Conservation (phyloP, 441 rosid genomes). For the Omphalea diandra region DNA sequence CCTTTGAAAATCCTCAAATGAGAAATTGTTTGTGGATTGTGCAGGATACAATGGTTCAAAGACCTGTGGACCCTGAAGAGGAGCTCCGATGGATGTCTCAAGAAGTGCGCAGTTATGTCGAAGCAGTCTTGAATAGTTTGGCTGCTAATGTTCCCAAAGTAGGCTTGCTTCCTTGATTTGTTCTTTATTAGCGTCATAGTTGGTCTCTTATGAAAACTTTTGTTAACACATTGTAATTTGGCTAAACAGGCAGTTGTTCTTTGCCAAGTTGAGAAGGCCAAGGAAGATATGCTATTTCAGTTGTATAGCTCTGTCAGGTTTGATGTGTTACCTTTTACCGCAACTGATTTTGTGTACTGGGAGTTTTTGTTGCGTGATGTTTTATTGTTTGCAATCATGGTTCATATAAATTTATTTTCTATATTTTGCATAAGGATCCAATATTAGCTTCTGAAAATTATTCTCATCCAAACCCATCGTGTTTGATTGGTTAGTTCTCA, state of each 20-base stretch:
- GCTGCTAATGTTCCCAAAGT: constrained; percentile 99
- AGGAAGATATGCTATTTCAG: constrained; percentile 98
- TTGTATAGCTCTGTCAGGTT: constrained; percentile 92
- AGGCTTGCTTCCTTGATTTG: constrained; percentile 19
- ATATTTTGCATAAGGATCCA: no score
- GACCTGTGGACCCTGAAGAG: constrained; percentile 97
- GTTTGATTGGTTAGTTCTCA: constrained; percentile 51
- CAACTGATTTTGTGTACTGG: neutral
- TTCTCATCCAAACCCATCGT: neutral
- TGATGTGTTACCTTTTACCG: neutral
- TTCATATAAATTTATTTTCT: neutral
- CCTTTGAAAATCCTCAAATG: neutral
- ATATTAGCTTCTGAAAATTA: neutral
- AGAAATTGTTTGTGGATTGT: constrained; percentile 7
- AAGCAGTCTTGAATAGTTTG: constrained; percentile 99
- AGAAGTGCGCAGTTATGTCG: constrained; percentile 99
- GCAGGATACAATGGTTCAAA: constrained; percentile 89
- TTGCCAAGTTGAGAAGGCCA: constrained; percentile 99
- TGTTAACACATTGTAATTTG: constrained; percentile 20
- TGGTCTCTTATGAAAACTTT: constrained; percentile 11
- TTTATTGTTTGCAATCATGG: neutral
- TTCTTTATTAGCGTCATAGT: neutral
- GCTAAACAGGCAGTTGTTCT: constrained; percentile 91
- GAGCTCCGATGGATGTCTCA: constrained; percentile 99
- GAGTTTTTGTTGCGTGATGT: neutral